Conservation (phyloP, 2,329 filamentous ascomycete genomes). For the Botryotinia calthae region DNA sequence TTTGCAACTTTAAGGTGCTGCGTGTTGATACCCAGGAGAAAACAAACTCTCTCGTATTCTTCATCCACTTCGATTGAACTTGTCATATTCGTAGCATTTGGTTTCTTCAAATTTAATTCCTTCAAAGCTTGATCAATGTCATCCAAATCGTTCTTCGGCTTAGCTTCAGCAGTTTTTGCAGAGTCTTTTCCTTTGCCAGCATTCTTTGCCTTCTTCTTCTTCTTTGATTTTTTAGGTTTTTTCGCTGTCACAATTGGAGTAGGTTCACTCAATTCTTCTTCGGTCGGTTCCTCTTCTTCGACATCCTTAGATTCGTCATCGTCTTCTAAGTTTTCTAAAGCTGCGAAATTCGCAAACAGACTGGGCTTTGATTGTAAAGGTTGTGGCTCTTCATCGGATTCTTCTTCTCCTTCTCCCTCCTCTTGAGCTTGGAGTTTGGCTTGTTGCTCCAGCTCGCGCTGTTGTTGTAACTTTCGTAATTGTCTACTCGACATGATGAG, state of each 20-base stretch:
- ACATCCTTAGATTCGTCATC: constrained; percentile 36
- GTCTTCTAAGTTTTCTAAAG: constrained; percentile 43
- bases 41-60: constrained; percentile 47
- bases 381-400: constrained; percentile 33
- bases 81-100: constrained; percentile 25
- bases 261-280: constrained; percentile 36
- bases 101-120: constrained; percentile 50
- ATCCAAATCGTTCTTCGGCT: constrained; percentile 46
- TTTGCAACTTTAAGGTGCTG: constrained; percentile 81
- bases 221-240: constrained; percentile 58
- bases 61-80: constrained; percentile 31
- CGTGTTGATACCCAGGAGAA: constrained; percentile 61
- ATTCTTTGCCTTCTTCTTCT: constrained; percentile 43
- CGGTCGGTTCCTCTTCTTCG: constrained; percentile 38
- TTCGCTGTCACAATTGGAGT: constrained; percentile 32
- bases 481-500: constrained; percentile 39
- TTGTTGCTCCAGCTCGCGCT: constrained; percentile 36
- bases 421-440: constrained; percentile 27
- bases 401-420: constrained; percentile 34
- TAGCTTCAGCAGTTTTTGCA: constrained; percentile 28
- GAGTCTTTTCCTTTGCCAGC: constrained; percentile 23
- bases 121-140: constrained; percentile 66
- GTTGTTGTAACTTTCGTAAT: constrained; percentile 39
- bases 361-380: constrained; percentile 46
- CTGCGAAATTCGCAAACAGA: constrained; percentile 53